Conservation (phyloP, 176 grass and related monocot species). For the Eragrostis nindensis region DNA sequence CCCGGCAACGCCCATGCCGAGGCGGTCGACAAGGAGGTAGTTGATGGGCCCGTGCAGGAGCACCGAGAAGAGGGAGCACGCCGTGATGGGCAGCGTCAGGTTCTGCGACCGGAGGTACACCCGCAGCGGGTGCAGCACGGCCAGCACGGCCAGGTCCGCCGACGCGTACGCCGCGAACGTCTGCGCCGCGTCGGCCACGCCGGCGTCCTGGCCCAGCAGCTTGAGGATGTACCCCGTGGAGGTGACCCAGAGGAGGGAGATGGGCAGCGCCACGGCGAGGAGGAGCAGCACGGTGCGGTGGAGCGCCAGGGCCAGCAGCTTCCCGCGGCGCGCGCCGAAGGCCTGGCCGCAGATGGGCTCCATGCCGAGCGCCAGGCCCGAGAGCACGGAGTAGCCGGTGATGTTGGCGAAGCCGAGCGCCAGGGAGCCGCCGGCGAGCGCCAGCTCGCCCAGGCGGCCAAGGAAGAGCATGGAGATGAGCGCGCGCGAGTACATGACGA, state of each 20-base stretch:
- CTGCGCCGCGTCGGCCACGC: constrained; percentile 62
- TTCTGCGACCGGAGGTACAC: constrained; percentile 88
- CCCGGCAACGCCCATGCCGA: constrained; percentile 81
- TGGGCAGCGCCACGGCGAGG: constrained; percentile 66
- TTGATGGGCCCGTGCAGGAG: constrained; percentile 89
- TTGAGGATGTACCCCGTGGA: constrained; percentile 48
- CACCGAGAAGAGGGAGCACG: constrained; percentile 88
- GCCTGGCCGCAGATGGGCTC: constrained; percentile 98
- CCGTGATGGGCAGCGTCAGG: constrained; percentile 82
- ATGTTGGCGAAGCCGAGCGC: constrained; percentile 94
- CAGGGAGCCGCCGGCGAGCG: constrained; percentile 84
- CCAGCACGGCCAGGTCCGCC: constrained; percentile 74
- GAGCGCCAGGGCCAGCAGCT: constrained; percentile 77
- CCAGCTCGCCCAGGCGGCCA: constrained; percentile 70
- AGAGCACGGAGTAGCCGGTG: constrained; percentile 94
- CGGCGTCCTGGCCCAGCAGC: constrained; percentile 69
- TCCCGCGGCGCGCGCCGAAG: constrained; percentile 67
- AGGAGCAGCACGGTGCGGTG: constrained; percentile 86
- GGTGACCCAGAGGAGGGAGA: constrained; percentile 67
- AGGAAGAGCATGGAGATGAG: constrained; percentile 98
- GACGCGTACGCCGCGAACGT: constrained; percentile 73
- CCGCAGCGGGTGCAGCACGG: constrained; percentile 87
- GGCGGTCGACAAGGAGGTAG: constrained; percentile 78
- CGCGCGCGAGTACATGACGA: constrained; percentile 86
- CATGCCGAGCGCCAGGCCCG: constrained; percentile 88